phyloP scores from a whole-genome alignment of 148 eudicot species.

The Camellia japonica region DNA sequence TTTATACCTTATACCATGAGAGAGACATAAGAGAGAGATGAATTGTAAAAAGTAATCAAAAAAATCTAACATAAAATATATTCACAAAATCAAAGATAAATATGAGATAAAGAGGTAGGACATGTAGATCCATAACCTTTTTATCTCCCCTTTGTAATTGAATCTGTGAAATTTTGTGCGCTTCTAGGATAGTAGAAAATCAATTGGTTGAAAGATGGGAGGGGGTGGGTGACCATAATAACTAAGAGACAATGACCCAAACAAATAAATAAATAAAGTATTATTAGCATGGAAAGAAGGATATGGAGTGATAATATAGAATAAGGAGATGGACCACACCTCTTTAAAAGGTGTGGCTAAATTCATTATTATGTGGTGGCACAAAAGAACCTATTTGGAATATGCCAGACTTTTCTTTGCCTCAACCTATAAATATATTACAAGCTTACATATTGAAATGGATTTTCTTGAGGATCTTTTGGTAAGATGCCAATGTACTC shows the following conservation, averaged over 20 bases:
- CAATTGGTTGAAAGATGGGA: no score
- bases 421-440: not conserved
- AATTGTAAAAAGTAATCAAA: no score
- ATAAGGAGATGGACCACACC: slow-evolving; percentile 8
- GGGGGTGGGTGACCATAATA: not conserved
- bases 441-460: not conserved
- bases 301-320: slow-evolving; percentile 3
- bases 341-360: not conserved
- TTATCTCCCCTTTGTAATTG: no score
- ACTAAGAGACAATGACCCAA: not conserved
- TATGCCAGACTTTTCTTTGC: slow-evolving; percentile 16
- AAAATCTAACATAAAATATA: no score
- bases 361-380: not conserved
- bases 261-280: not conserved
- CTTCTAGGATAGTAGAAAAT: no score
- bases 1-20: no score
- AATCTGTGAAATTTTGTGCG: no score
- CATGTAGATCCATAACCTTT: no score
- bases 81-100: no score
- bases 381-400: slow-evolving; percentile 19
- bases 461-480: not conserved
- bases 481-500: slow-evolving; percentile 10
- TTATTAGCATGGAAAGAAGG: not conserved
- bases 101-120: no score
- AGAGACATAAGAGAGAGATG: no score